These are phyloP conservation scores for Blastocystis sp. DNA, from an alignment of 352 stramenopile species.

Conservation along the genomic window DNA sequence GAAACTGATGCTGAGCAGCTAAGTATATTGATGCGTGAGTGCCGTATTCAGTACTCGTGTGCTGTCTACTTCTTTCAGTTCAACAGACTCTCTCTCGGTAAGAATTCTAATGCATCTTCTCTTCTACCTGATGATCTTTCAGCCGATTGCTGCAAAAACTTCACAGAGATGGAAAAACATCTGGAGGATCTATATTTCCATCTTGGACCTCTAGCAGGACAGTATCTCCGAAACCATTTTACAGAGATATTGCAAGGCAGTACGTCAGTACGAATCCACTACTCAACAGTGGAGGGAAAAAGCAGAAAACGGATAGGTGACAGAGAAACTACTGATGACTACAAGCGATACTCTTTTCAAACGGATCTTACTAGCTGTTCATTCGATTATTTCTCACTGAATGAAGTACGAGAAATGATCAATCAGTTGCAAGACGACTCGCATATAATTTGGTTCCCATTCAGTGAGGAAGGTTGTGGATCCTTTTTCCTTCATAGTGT, in stretches of 20 bases:
- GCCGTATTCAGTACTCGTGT: not conserved
- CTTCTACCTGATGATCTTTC: not conserved
- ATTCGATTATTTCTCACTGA: not conserved
- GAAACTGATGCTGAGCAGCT: not conserved
- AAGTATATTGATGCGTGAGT: not conserved
- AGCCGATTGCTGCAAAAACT: not conserved
- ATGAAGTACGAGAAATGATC: not conserved
- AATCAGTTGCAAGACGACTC: not conserved
- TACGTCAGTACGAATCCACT: not conserved
- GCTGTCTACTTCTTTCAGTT: not conserved
- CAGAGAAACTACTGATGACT: not conserved
- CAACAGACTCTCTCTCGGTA: not conserved
- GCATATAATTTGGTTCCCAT: not conserved
- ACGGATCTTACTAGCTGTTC: not conserved
- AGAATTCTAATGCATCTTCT: not conserved
- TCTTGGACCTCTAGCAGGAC: not conserved
- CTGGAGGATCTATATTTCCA: not conserved
- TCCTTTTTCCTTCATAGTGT: not conserved
- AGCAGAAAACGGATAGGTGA: not conserved
- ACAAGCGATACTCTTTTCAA: not conserved
- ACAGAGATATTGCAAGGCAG: not conserved
- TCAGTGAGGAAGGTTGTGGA: not conserved
- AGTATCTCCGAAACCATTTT: not conserved
- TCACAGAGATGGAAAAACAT: not conserved
- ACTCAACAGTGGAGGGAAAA: not conserved